Percentiles rank a stretch among this genome's conserved stretches.
Conservation (phyloP, 176 grass and related monocot genomes). For the Thalia dealbata region DNA sequence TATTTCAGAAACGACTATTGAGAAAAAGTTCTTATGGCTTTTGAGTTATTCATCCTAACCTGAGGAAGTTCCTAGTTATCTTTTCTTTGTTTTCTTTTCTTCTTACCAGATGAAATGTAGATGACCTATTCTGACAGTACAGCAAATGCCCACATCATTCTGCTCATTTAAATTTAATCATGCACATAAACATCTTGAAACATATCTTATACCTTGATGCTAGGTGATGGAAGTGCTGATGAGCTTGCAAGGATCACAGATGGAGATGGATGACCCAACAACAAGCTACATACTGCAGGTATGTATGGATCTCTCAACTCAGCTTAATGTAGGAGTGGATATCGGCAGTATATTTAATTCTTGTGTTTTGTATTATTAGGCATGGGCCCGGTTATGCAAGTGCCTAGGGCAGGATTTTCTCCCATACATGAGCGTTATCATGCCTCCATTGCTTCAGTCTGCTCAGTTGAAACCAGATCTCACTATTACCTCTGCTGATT, state of each 20-base stretch:
- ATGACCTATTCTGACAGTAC: too few species aligned
- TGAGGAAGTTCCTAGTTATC: too few species aligned
- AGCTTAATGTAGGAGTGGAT: neutral
- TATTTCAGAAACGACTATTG: too few species aligned
- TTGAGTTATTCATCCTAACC: too few species aligned
- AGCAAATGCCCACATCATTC: neutral
- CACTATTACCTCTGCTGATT: slow-evolving; percentile 91
- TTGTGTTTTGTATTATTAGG: slow-evolving; percentile 37
- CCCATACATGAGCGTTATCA: slow-evolving; percentile 95
- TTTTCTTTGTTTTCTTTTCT: too few species aligned
- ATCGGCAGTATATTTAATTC: neutral
- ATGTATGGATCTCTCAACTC: neutral
- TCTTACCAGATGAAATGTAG: too few species aligned
- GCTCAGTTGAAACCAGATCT: slow-evolving; percentile 98
- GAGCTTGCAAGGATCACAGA: slow-evolving; percentile 88
- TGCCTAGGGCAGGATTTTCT: slow-evolving; percentile 99
- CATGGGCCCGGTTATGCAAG: slow-evolving; percentile 98
- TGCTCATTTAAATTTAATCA: neutral
- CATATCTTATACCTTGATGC: neutral
- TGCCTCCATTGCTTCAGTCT: slow-evolving; percentile 97
- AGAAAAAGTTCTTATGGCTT: too few species aligned
- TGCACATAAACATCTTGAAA: slow-evolving; percentile 5
- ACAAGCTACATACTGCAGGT: slow-evolving; percentile 99
- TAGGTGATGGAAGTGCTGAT: slow-evolving; percentile 99
- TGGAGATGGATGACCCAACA: slow-evolving; percentile 95